Base-by-base conservation (phyloP, 139 green algal species). In the Picochlorum costavermella region DNA sequence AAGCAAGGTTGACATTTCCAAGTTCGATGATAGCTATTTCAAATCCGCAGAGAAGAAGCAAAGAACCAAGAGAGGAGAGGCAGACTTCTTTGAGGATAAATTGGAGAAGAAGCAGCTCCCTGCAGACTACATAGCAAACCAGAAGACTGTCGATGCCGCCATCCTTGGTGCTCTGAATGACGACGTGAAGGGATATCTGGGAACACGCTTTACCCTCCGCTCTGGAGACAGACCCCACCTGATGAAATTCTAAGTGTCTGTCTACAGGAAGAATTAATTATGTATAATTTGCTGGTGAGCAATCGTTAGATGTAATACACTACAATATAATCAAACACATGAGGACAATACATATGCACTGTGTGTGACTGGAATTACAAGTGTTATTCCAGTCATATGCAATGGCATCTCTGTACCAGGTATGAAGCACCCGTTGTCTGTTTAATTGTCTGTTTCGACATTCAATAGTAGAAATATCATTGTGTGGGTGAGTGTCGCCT, bases 11-110 rank as follows among this genome's bases (percentile, higher is more conserved):
- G 86, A 94, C 77, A 73, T 87, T 31, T 48, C 67, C 65, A 88
- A 90, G 80, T 95, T 94, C 71, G 85, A 83, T 23, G 92, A 98
- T 66, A 64, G 68, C 23, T 95, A 96, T 83, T 99, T 99, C 86
- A 90, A 90, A 78, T 60, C 67, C 17, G 71, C 78, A 17, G 83
- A 94, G 81, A 92, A 92, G 80, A 80, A 84, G 70, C 78, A 67
- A 37, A 69, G 69, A 50, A 86, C 84, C 73, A 90, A 89, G 74
- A 60, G 67, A 64, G 87, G 50, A 61, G 71, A 71, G 67, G 72
- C 69, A 61, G 70, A 33, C 29, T 75, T 77, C 70, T 77, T 75
- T 26, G 28, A 43, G 11, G 57, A 80, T 43, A 51, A 75, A 25
- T 33, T 74, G 57, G 81, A 89, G 78, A 96, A 95, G 83, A 82